Percentiles rank a stretch among this genome's conserved stretches.
These are phyloP conservation scores for Spongiforma sp. DNA, from an alignment of 1,284 basidiomycete species.

Conservation along the genomic window DNA sequence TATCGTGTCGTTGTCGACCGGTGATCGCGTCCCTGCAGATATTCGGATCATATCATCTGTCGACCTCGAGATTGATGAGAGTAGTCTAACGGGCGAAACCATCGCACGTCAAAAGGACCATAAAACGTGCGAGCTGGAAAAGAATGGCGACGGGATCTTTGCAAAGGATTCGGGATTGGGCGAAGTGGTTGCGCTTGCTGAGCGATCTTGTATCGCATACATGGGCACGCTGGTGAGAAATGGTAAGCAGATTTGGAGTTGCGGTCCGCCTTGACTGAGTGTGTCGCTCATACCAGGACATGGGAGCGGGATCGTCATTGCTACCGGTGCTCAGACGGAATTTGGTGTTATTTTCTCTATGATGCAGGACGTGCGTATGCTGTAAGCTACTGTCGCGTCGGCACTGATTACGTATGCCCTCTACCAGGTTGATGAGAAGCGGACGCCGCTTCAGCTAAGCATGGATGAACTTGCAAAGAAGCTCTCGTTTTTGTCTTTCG, in stretches of 20 bases:
- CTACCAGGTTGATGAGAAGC: slow-evolving; percentile 83
- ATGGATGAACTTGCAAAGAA: slow-evolving; percentile 98
- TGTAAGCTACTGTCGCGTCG: not conserved
- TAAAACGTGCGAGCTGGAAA: slow-evolving; percentile 50
- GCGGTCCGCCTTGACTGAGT: slow-evolving; percentile 8
- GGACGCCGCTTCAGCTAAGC: slow-evolving; percentile 91
- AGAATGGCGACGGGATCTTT: slow-evolving; percentile 16
- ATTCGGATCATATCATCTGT: slow-evolving; percentile 81
- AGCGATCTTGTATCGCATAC: slow-evolving; percentile 89
- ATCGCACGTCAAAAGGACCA: slow-evolving; percentile 76
- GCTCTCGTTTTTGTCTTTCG: slow-evolving; percentile 90
- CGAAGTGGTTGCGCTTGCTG: slow-evolving; percentile 78
- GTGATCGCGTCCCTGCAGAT: slow-evolving; percentile 96
- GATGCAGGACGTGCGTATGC: slow-evolving; percentile 88
- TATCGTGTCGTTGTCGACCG: slow-evolving; percentile 86
- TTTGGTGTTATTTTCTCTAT: slow-evolving; percentile 97
- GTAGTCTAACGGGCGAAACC: slow-evolving; percentile 94
- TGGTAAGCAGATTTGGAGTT: slow-evolving; percentile 51
- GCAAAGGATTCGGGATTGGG: slow-evolving; percentile 25
- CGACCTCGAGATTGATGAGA: slow-evolving; percentile 95
- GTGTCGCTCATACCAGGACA: slow-evolving; percentile 54
- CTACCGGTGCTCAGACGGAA: slow-evolving; percentile 89
- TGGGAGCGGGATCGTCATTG: slow-evolving; percentile 89
- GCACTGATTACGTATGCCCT: not conserved
- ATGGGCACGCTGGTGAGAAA: slow-evolving; percentile 98